A percentile compares a stretch with the other conserved stretches of the same genome.
Conservation (phyloP, 371 early-diverging fungal genomes). For the Mortierella sp. region DNA sequence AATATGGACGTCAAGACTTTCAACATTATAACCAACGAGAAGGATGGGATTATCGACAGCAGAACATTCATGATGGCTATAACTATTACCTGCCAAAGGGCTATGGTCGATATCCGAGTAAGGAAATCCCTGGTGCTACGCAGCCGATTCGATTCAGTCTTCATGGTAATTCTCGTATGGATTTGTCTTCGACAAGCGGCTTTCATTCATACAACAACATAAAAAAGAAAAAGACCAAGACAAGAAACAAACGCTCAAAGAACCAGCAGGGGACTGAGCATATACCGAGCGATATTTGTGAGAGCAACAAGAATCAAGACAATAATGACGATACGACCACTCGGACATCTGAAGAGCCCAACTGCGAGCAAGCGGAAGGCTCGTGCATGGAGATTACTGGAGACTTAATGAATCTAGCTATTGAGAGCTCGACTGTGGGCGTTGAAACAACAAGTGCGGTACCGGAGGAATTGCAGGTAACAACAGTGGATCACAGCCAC, state of each 20-base stretch:
- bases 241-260: neutral
- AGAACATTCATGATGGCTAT: neutral
- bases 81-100: neutral
- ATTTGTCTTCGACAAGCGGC: neutral
- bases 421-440: neutral
- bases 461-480: neutral
- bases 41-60: neutral
- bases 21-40: neutral
- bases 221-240: constrained; percentile 11
- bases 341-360: neutral
- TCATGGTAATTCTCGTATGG: neutral
- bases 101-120: no score
- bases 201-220: neutral
- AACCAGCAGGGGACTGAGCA: neutral
- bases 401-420: no score
- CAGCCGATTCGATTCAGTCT: neutral
- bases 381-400: no score
- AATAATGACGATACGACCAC: neutral
- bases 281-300: neutral
- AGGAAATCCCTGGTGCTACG: no score
- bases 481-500: neutral
- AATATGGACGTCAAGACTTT: neutral
- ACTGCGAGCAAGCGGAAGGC: neutral
- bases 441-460: neutral
- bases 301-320: neutral